Evolutionary conservation across 2,329 filamentous ascomycete genomes (phyloP).

Genomic region (Xylaria sp.): DNA sequence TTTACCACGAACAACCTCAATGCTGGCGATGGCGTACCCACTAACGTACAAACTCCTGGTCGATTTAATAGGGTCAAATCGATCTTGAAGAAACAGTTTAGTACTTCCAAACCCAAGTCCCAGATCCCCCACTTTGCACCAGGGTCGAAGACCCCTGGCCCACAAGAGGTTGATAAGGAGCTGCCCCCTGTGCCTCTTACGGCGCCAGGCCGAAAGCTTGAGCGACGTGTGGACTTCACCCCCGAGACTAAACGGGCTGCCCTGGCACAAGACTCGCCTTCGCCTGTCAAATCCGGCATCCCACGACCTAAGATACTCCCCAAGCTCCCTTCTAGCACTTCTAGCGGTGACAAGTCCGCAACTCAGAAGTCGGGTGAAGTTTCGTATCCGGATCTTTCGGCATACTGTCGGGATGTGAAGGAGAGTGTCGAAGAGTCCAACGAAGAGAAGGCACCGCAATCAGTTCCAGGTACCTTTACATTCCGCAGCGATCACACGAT

Average conservation of each 20-base stretch:
- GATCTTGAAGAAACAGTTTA: conserved; percentile 52
- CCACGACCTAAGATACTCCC: conserved; percentile 46
- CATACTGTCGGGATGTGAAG: conserved; percentile 35
- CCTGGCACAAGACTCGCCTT: conserved; percentile 55
- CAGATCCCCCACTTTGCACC: conserved; percentile 50
- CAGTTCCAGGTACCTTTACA: conserved; percentile 61
- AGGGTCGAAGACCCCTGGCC: conserved; percentile 50
- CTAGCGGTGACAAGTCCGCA: conserved; percentile 38
- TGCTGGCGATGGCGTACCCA: conserved; percentile 35
- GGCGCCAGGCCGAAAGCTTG: conserved; percentile 67
- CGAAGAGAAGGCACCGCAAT: conserved; percentile 34
- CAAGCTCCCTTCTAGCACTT: conserved; percentile 40
- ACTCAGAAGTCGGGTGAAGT: conserved; percentile 41
- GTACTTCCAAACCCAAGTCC: conserved; percentile 46
- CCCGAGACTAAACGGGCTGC: conserved; percentile 63
- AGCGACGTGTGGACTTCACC: conserved; percentile 81
- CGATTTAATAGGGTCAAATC: conserved; percentile 61
- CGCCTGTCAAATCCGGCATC: conserved; percentile 55
- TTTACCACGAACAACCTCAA: conserved; percentile 51
- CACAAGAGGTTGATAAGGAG: conserved; percentile 52
- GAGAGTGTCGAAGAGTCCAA: conserved; percentile 29
- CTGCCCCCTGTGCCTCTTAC: conserved; percentile 57
- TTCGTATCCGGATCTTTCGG: conserved; percentile 57
- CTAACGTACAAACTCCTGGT: conserved; percentile 50
- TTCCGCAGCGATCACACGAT: conserved; percentile 70